Conservation (phyloP, 1,284 basidiomycete species). For the Tausonia pullulans region DNA sequence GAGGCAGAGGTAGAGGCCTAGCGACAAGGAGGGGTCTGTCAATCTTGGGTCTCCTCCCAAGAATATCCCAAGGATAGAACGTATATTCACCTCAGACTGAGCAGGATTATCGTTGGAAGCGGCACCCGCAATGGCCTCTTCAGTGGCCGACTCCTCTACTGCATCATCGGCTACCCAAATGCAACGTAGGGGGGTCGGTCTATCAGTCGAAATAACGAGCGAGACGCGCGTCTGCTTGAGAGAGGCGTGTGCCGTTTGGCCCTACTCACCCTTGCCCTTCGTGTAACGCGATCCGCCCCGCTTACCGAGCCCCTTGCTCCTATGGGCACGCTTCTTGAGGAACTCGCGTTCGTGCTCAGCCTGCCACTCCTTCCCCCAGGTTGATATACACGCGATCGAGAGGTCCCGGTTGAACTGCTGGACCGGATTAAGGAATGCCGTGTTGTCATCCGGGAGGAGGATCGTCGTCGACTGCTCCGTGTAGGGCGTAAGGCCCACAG, state of each 20-base stretch:
- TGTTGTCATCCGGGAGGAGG: conserved; percentile 59
- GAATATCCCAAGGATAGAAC: no score
- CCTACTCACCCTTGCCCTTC: conserved; percentile 20
- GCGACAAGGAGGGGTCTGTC: no score
- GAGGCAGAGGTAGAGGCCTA: no score
- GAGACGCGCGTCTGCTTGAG: no score
- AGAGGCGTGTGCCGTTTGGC: no score
- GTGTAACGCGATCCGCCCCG: conserved; percentile 3
- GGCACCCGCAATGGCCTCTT: background rate
- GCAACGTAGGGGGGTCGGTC: no score
- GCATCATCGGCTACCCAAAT: no score
- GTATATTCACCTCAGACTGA: no score
- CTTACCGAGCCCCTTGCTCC: background rate
- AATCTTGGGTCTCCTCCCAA: no score
- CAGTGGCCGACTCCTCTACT: background rate
- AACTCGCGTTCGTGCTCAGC: conserved; percentile 53
- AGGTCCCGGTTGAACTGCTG: conserved; percentile 98
- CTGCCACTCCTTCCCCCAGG: conserved; percentile 69
- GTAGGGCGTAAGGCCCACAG: conserved; percentile 65
- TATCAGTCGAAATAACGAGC: no score
- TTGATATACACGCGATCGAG: conserved; percentile 75
- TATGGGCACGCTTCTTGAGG: conserved; percentile 39
- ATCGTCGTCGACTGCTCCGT: conserved; percentile 77
- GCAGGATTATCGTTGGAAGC: no score
- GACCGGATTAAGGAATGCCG: conserved; percentile 91